A percentile compares a stretch with the other conserved stretches of the same genome.
These are phyloP conservation scores for Blastocladiella emersonii DNA, from an alignment of 371 early-diverging fungal genomes.

Conservation along the genomic window DNA sequence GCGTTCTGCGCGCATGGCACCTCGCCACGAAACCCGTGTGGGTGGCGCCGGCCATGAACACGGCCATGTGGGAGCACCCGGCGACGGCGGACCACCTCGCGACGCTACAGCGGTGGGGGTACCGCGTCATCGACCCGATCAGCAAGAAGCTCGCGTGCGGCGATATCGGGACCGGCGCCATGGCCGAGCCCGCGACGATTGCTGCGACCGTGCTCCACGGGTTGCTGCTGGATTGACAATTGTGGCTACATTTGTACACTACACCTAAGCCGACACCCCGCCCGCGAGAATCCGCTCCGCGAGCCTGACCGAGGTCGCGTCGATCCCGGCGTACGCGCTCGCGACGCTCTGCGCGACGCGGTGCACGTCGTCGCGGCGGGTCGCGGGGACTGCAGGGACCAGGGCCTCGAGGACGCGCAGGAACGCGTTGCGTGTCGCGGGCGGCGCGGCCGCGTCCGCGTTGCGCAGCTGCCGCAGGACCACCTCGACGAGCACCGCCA, in stretches of 20 bases:
- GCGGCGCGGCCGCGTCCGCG: neutral
- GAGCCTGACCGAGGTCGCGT: no score
- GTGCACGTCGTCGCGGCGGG: no score
- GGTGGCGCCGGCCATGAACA: slow-evolving; percentile 94
- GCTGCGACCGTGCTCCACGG: neutral
- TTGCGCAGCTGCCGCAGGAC: neutral
- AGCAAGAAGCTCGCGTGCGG: slow-evolving; percentile 82
- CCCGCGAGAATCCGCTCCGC: no score
- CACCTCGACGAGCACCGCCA: neutral
- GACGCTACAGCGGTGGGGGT: slow-evolving; percentile 29
- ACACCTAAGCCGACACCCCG: no score
- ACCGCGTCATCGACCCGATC: slow-evolving; percentile 59
- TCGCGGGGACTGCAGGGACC: no score
- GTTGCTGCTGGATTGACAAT: no score
- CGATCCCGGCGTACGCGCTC: no score
- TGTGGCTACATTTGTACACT: no score
- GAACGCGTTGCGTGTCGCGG: neutral
- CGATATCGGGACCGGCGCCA: slow-evolving; percentile 53
- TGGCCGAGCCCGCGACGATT: slow-evolving; percentile 24
- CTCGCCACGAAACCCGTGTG: slow-evolving; percentile 41
- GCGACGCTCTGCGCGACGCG: no score
- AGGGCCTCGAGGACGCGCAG: neutral
- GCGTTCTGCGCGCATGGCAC: slow-evolving; percentile 85
- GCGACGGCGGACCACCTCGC: slow-evolving; percentile 61
- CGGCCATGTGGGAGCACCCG: slow-evolving; percentile 91